Conservation (phyloP, 257 asterid genomes). For the Solanum megistacrolobum region DNA sequence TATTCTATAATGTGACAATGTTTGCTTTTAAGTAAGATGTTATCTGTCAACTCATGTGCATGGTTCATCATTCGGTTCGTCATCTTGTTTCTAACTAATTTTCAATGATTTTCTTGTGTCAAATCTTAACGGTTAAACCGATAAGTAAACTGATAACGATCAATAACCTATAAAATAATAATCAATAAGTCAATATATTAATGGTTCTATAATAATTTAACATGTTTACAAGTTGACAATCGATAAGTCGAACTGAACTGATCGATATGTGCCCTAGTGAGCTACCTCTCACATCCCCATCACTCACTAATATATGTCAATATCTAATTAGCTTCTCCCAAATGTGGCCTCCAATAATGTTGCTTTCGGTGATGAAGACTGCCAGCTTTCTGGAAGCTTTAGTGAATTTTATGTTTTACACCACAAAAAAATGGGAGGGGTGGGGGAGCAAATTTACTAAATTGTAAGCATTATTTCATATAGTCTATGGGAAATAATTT, state of each 20-base stretch:
- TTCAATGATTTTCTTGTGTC: too few species aligned
- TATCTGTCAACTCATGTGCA: too few species aligned
- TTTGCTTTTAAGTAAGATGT: too few species aligned
- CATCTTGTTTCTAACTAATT: too few species aligned
- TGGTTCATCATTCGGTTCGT: too few species aligned
- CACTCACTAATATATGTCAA: neutral
- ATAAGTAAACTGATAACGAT: too few species aligned
- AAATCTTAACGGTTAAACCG: too few species aligned
- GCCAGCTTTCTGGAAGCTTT: neutral
- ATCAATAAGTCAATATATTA: too few species aligned
- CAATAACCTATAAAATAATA: too few species aligned
- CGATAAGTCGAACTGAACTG: rapidly evolving
- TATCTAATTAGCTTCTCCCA: neutral
- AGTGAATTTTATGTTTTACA: neutral
- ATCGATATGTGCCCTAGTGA: neutral
- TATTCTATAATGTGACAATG: too few species aligned
- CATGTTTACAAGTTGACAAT: too few species aligned
- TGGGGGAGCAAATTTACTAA: neutral
- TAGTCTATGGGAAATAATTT: neutral
- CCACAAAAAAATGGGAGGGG: neutral
- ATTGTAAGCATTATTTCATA: neutral
- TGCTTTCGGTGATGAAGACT: neutral
- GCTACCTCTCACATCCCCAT: neutral
- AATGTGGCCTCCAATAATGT: neutral
- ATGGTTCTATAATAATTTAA: too few species aligned